Evolutionary conservation across 2,329 filamentous ascomycete genomes (phyloP).

Genomic region (Uncinocarpus reesii): DNA sequence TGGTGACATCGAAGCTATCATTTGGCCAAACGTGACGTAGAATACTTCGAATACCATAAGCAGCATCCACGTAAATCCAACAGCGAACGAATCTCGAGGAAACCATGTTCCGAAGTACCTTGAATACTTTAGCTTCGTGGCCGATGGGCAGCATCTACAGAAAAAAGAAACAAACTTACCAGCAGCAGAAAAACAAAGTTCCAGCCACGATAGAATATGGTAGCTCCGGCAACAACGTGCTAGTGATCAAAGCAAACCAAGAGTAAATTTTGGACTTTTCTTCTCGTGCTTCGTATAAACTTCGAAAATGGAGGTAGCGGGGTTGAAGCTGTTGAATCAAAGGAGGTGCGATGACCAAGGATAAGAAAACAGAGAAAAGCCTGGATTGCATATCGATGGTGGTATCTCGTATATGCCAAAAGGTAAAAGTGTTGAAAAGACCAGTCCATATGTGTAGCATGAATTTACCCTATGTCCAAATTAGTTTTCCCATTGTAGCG

Average conservation of each 20-base stretch:
- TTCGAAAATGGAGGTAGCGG: conserved; percentile 54
- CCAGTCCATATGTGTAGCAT: conserved; percentile 53
- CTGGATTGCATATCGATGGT: conserved; percentile 57
- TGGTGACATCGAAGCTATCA: conserved; percentile 55
- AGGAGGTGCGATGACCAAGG: conserved; percentile 61
- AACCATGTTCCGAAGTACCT: conserved; percentile 47
- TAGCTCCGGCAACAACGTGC: conserved; percentile 56
- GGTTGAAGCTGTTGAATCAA: conserved; percentile 70
- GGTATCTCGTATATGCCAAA: conserved; percentile 51
- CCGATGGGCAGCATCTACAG: background rate
- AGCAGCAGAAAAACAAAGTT: conserved; percentile 54
- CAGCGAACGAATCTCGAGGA: conserved; percentile 46
- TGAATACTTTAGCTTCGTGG: conserved; percentile 24
- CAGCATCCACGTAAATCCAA: conserved; percentile 53
- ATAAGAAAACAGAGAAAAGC: conserved; percentile 68
- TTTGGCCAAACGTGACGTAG: conserved; percentile 56
- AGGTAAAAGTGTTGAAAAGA: conserved; percentile 61
- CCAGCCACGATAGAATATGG: conserved; percentile 59
- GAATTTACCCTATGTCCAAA: conserved; percentile 46
- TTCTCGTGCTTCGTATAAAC: conserved; percentile 62
- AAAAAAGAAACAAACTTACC: conserved; percentile 36
- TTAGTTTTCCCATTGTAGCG: background rate
- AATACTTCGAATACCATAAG: conserved; percentile 58
- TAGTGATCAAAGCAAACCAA: conserved; percentile 60
- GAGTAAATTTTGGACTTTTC: conserved; percentile 70